A percentile compares a stretch with the other conserved stretches of the same genome.
Conservation (phyloP, 2,329 filamentous ascomycete species). For the Colletotrichum noveboracense region DNA sequence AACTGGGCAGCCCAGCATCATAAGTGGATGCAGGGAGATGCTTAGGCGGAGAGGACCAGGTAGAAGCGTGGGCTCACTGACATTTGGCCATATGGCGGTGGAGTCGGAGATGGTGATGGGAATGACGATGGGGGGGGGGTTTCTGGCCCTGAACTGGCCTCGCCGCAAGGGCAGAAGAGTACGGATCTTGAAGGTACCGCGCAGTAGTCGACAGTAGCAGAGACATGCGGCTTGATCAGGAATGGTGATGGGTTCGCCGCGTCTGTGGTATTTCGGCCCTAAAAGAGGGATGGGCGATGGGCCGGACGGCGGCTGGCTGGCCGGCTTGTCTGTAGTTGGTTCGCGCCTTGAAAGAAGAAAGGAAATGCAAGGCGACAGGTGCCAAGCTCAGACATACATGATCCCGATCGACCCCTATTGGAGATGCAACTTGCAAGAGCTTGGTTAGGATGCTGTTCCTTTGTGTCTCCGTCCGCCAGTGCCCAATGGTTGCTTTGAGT, state of each 20-base stretch:
- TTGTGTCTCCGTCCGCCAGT: background rate
- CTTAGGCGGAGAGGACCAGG: background rate
- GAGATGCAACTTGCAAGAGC: background rate
- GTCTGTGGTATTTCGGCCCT: background rate
- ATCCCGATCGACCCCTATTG: background rate
- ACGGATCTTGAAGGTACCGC: background rate
- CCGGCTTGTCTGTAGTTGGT: background rate
- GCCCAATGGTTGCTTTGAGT: background rate
- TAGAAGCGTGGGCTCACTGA: background rate
- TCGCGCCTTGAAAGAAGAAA: background rate
- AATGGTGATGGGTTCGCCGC: slow-evolving; percentile 1
- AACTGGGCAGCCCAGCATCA: background rate
- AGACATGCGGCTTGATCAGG: background rate
- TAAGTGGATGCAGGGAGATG: background rate
- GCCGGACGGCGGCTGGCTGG: background rate
- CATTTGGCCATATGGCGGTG: background rate
- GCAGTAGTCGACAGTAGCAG: background rate
- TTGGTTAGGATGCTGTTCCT: background rate
- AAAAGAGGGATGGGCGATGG: background rate
- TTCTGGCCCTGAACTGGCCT: background rate
- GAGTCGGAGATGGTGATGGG: background rate
- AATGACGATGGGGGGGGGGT: background rate
- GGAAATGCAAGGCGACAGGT: background rate
- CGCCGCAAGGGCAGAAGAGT: background rate
- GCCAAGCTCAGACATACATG: background rate